Evolutionary conservation across 2,329 filamentous ascomycete genomes (phyloP), one percentile per base, ranked within the genome.

Genomic region (Alternaria brassicae): DNA sequence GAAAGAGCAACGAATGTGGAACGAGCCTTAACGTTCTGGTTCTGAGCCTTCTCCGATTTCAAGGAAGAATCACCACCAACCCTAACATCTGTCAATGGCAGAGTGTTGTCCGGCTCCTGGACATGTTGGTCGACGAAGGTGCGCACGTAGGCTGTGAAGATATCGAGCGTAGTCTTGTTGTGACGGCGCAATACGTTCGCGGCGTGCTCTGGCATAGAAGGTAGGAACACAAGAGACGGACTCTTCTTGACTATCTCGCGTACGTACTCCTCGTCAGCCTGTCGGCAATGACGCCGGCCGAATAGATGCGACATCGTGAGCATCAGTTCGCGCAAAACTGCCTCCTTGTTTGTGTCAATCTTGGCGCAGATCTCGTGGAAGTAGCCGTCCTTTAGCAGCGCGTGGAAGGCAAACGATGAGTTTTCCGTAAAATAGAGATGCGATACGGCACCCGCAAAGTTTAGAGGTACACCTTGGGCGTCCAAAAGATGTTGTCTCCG

Each of bases 401-500:
- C 86, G 71, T 93, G 91, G 76, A 93, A 91, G 0, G 90, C 89
- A 71, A 93, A 93, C 5, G 86, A 87, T 0, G 88, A 86, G 67
- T 90, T 91, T 67, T 93, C 90, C 0, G 89, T 90, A 68, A 88
- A 92, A 78, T 93, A 93, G 1, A 94, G 78, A 75, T 93, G 90
- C 0, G 87, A 86, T 0, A 93, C 84, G 3, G 87, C 81, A 0
- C 88, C 87, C 0, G 91, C 86, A 71, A 93, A 92, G 72, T 93
- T 91, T 12, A 93, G 77, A 0, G 91, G 90, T 1, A 76, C 79
- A 44, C 91, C 91, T 1, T 78, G 72, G 0, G 79, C 74, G 3
- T 85, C 86, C 8, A 94, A 80, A 0, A 94, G 83, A 41, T 85
- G 81, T 66, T 92, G 88, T 34, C 89, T 82, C 19, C 90, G 84